Evolutionary conservation across 345 rosid genomes (phyloP), one percentile per base, ranked within the genome.

Genomic region (Eucalyptus decipiens): DNA sequence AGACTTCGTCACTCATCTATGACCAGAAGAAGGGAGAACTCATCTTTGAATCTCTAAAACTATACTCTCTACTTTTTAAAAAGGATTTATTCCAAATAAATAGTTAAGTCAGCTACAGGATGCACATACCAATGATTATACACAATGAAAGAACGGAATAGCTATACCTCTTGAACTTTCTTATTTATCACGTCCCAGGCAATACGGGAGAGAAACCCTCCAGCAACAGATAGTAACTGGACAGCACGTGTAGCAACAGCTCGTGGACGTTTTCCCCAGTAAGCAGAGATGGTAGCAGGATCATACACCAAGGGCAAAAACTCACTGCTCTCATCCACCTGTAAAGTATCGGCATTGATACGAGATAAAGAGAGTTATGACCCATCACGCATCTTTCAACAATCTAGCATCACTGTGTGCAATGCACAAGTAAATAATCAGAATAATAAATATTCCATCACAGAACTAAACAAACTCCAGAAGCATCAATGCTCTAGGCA

Each of bases 191-290:
- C 87, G 90, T 97, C 99, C 91, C 86, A 88, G 40, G 94, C 95
- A 42, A 96, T 34, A 37, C 95, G 97, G 10, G 99, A 97, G 88
- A 97, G 98, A 91, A 97, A 97, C 76, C 99, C 99, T 49, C 99
- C 99, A 2, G 98, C 99, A 56, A 97, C 99, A 45, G 99, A 95
- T 15, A 96, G 92, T 56, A 97, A 92, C 90, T 97, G 99, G 65
- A 97, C 90, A 92, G 91, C 87, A n/a, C 99, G 93, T 42, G 97
- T 96, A 43, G 96, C 98, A 91, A 97, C 99, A 23, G 99, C 98
- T 67, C 95, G 97, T 6, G 99, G 99, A 8, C 99, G 95, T 90
- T 95, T 97, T n/a, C 99, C 99, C 99, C 99, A 97, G 47, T 96
- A 97, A 30, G 94, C 95, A 88, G 99, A 91, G 86, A 97, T 97